A percentile compares a stretch with the other conserved stretches of the same genome.
Evolutionary conservation across 257 asterid genomes (phyloP).

Genomic region (Buddleja alternifolia): DNA sequence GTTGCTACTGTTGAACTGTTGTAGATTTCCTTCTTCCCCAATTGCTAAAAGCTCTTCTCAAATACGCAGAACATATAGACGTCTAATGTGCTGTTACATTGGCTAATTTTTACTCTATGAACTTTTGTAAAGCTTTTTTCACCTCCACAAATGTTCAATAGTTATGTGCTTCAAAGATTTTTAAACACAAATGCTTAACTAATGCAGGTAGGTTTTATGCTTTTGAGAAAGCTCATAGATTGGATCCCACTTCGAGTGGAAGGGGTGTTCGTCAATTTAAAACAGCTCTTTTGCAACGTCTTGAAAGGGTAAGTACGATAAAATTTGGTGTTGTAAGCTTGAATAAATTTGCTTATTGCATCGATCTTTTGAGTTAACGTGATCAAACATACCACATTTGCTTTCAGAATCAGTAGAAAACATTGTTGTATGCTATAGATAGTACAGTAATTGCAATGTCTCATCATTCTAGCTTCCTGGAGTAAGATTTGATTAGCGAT

Average conservation of each 20-base stretch:
- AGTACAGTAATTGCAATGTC: neutral
- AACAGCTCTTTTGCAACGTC: constrained; percentile 93
- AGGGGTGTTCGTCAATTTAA: constrained; percentile 99
- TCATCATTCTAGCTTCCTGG: neutral
- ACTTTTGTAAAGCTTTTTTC: neutral
- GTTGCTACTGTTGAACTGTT: constrained; percentile 11
- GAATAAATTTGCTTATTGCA: constrained; percentile 20
- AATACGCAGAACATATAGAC: neutral
- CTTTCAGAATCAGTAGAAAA: constrained; percentile 8
- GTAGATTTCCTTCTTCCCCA: neutral
- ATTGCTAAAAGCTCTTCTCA: constrained; percentile 20
- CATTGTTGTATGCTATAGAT: neutral
- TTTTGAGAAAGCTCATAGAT: constrained; percentile 91
- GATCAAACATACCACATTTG: neutral
- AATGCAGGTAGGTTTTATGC: constrained; percentile 95
- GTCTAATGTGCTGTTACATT: neutral
- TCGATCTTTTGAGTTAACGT: neutral
- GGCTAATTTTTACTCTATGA: neutral
- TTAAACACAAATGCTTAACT: constrained; percentile 26
- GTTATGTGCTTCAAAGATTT: constrained; percentile 22
- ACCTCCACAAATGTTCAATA: neutral
- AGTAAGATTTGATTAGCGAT: neutral
- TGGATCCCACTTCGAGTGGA: constrained; percentile 97
- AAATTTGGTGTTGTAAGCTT: constrained; percentile 21
- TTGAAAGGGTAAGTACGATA: constrained; percentile 72